phyloP scores from a whole-genome alignment of 1,139 yeast genomes.

The Taphrina wiesneri region DNA sequence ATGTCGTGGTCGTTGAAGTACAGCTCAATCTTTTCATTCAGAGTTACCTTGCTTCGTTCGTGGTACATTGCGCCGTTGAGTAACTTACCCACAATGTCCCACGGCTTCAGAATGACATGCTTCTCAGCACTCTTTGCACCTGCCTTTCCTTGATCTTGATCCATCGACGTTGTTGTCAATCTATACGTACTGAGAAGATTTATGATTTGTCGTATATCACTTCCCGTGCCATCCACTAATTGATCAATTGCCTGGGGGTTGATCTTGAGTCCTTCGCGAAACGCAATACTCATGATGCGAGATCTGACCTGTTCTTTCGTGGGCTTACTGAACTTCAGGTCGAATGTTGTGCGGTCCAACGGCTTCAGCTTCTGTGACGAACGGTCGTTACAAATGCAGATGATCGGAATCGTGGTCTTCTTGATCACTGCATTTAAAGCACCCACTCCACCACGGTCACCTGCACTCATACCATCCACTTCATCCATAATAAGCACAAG shows the following conservation, averaged over 20 bases:
- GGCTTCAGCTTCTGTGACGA: slow-evolving; percentile 94
- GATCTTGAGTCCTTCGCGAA: slow-evolving; percentile 74
- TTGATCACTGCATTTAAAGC: slow-evolving; percentile 86
- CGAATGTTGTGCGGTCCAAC: slow-evolving; percentile 81
- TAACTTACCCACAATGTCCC: slow-evolving; percentile 78
- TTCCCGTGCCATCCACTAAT: slow-evolving; percentile 77
- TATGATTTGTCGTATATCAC: slow-evolving; percentile 93
- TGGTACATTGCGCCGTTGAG: slow-evolving; percentile 65
- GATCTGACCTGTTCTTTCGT: slow-evolving; percentile 77
- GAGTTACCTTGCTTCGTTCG: slow-evolving; percentile 54
- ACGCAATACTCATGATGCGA: slow-evolving; percentile 86
- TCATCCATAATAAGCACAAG: slow-evolving; percentile 95
- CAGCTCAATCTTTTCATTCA: slow-evolving; percentile 82
- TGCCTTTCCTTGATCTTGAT: slow-evolving; percentile 51
- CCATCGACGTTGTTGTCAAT: slow-evolving; percentile 64
- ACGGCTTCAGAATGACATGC: slow-evolving; percentile 86
- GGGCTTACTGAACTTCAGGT: slow-evolving; percentile 85
- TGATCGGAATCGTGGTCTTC: slow-evolving; percentile 81
- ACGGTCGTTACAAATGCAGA: slow-evolving; percentile 90
- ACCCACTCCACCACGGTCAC: slow-evolving; percentile 98
- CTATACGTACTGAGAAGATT: slow-evolving; percentile 84
- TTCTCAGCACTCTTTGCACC: slow-evolving; percentile 74
- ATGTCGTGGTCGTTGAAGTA: slow-evolving; percentile 95
- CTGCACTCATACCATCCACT: slow-evolving; percentile 99
- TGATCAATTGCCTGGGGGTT: slow-evolving; percentile 82